Evolutionary conservation across 441 rosid genomes (phyloP).

Genomic region (Oxalis stricta): DNA sequence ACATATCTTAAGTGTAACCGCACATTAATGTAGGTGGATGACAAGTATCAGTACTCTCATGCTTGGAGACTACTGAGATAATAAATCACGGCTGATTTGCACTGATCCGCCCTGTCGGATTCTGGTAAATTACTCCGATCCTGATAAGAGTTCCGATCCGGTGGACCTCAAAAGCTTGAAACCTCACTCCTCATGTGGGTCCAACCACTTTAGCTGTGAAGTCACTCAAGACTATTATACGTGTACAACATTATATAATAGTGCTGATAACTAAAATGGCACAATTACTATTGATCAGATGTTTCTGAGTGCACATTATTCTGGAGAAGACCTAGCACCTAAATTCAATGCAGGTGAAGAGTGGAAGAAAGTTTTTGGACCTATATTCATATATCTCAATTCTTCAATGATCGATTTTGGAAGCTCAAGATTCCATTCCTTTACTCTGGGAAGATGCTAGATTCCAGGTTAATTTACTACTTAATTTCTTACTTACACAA

Average conservation of each 20-base stretch:
- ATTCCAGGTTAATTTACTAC: slow-evolving; percentile 23
- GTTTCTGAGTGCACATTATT: slow-evolving; percentile 50
- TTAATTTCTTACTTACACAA: background rate
- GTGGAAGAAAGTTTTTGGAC: slow-evolving; percentile 71
- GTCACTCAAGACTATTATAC: too few relatives aligned
- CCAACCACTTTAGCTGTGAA: slow-evolving; percentile 62
- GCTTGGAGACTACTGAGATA: slow-evolving; percentile 55
- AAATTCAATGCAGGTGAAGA: slow-evolving; percentile 31
- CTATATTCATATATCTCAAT: slow-evolving; percentile 42
- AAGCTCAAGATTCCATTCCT: slow-evolving; percentile 26
- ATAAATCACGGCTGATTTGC: slow-evolving; percentile 47
- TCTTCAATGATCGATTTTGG: slow-evolving; percentile 19
- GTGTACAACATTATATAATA: too few relatives aligned
- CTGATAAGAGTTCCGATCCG: slow-evolving; percentile 49
- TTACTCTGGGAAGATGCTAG: slow-evolving; percentile 63
- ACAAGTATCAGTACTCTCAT: slow-evolving; percentile 60
- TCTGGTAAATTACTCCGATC: slow-evolving; percentile 72
- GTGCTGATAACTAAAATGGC: too few relatives aligned
- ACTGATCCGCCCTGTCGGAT: slow-evolving; percentile 39
- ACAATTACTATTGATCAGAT: too few relatives aligned
- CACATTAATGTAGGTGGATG: slow-evolving; percentile 34
- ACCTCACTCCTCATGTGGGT: slow-evolving; percentile 62
- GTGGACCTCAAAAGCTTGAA: slow-evolving; percentile 57
- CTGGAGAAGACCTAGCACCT: slow-evolving; percentile 52
- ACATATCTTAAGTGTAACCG: too few relatives aligned